A percentile compares a stretch with the other conserved stretches of the same genome.
Evolutionary conservation across 768 basidiomycete species (phyloP).

Genomic region (Mycena leptocephala): DNA sequence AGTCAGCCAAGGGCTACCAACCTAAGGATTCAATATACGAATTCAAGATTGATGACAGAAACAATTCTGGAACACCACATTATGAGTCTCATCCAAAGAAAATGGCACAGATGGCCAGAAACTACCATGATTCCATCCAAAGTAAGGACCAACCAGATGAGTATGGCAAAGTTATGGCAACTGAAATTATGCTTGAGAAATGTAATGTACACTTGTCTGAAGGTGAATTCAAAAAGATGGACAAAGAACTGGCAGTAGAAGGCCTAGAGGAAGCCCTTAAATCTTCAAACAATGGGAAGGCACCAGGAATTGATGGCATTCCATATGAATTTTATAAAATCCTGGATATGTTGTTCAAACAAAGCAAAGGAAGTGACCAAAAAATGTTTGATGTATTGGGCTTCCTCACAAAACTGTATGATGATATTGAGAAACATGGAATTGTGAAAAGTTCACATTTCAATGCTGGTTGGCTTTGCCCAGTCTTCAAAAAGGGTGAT

Average conservation of each 20-base stretch:
- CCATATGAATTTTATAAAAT: no score
- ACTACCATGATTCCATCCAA: no score
- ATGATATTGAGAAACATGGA: neutral
- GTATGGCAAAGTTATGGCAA: neutral
- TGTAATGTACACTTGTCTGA: neutral
- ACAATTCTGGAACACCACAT: no score
- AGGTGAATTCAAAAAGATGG: neutral
- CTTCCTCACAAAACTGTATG: neutral
- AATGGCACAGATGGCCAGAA: no score
- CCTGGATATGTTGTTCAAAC: no score
- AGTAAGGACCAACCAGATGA: neutral
- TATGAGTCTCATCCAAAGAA: no score
- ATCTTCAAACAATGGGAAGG: neutral
- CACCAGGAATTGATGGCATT: no score
- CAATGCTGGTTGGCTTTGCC: neutral
- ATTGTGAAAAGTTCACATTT: neutral
- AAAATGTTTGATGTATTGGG: neutral
- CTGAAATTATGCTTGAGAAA: neutral
- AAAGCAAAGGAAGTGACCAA: neutral
- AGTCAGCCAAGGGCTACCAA: neutral
- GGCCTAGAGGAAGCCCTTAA: neutral
- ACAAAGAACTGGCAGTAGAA: neutral
- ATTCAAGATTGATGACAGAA: neutral
- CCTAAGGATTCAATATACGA: neutral
- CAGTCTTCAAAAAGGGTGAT: no score